Evolutionary conservation across 352 stramenopile genomes (phyloP).

Genomic region (Phytophthora tubulina): DNA sequence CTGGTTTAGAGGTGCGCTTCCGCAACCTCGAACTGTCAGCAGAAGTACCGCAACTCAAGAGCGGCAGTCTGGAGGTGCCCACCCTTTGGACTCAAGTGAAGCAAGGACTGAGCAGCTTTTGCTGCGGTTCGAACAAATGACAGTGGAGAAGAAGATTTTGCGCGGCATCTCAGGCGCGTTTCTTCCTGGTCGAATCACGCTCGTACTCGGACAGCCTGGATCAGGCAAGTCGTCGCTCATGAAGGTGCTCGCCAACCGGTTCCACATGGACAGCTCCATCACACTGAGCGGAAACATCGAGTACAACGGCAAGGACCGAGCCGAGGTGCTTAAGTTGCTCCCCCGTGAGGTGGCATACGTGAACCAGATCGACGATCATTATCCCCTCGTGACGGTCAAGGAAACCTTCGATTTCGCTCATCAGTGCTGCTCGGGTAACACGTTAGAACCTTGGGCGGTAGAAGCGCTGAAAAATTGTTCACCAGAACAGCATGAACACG

Average conservation of each 20-base stretch:
- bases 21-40: conserved; percentile 56
- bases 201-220: conserved; percentile 50
- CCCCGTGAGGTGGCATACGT: conserved; percentile 57
- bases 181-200: conserved; percentile 57
- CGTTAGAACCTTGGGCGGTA: conserved; percentile 41
- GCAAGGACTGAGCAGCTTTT: conserved; percentile 31
- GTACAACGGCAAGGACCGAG: conserved; percentile 56
- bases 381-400: conserved; percentile 45
- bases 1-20: conserved; percentile 68
- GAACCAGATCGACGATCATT: conserved; percentile 38
- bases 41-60: conserved; percentile 37
- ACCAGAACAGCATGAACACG: conserved; percentile 49
- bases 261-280: conserved; percentile 58
- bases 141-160: conserved; percentile 61
- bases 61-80: conserved; percentile 45
- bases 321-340: conserved; percentile 37
- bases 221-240: conserved; percentile 38
- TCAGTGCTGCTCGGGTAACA: conserved; percentile 43
- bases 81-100: conserved; percentile 51
- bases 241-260: conserved; percentile 64
- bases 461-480: conserved; percentile 20
- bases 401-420: conserved; percentile 68
- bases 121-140: conserved; percentile 21
- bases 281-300: conserved; percentile 47
- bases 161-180: conserved; percentile 54